A percentile compares a stretch with the other conserved stretches of the same genome.
These are phyloP conservation scores for Trametes versicolor DNA, from an alignment of 1,284 basidiomycete genomes.

Conservation along the genomic window DNA sequence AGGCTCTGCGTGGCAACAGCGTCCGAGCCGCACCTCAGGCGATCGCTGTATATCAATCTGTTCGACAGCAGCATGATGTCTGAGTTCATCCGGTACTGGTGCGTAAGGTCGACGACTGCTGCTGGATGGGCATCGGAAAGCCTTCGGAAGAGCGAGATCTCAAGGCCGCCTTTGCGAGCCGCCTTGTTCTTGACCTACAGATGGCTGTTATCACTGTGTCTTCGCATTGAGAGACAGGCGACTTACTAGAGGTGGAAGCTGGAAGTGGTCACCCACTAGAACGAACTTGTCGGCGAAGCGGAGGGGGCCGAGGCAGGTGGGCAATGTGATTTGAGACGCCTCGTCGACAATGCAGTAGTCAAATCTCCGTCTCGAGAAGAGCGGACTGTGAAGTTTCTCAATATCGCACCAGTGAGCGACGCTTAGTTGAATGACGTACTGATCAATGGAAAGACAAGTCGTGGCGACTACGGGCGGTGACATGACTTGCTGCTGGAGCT, in stretches of 20 bases:
- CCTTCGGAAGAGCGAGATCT: slow-evolving; percentile 89
- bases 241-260: slow-evolving; percentile 91
- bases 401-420: background rate
- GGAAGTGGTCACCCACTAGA: slow-evolving; percentile 96
- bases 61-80: slow-evolving; percentile 98
- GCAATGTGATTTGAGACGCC: slow-evolving; percentile 97
- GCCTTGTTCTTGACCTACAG: slow-evolving; percentile 79
- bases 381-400: slow-evolving; percentile 59
- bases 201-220: background rate
- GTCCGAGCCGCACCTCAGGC: slow-evolving; percentile 83
- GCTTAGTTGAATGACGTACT: slow-evolving; percentile 63
- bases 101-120: slow-evolving; percentile 83
- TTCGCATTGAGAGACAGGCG: background rate
- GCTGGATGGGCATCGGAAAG: slow-evolving; percentile 88
- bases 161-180: slow-evolving; percentile 88
- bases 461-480: slow-evolving; percentile 94
- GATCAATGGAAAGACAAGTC: slow-evolving; percentile 92
- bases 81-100: slow-evolving; percentile 97
- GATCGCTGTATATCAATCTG: slow-evolving; percentile 84
- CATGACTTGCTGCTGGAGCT: slow-evolving; percentile 85
- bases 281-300: slow-evolving; percentile 92
- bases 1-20: slow-evolving; percentile 72
- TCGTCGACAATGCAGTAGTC: slow-evolving; percentile 99
- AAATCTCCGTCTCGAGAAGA: slow-evolving; percentile 88
- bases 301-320: slow-evolving; percentile 94